Evolutionary conservation across 768 basidiomycete genomes (phyloP).

Genomic region (Suillus americanus): DNA sequence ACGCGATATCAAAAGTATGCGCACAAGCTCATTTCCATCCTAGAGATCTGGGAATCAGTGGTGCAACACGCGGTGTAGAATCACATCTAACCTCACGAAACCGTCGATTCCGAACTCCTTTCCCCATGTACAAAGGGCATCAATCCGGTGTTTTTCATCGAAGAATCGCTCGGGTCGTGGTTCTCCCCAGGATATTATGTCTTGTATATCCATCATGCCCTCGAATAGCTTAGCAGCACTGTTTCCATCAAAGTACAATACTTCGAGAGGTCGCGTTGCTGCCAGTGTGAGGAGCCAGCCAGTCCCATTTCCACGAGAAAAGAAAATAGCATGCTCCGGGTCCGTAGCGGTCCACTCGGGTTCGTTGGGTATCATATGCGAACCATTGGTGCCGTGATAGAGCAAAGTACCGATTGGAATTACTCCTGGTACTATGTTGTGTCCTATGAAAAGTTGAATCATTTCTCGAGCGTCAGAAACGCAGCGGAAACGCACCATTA

Average conservation of each 20-base stretch:
- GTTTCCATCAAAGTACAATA: constrained; percentile 14
- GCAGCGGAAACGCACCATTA: constrained; percentile 22
- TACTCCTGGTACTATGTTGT: constrained; percentile 32
- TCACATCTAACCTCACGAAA: constrained; percentile 24
- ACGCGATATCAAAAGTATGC: constrained; percentile 11
- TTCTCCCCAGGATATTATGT: constrained; percentile 33
- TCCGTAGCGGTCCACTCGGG: constrained; percentile 32
- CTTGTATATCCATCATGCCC: constrained; percentile 36
- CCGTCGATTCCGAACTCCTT: constrained; percentile 31
- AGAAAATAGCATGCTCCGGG: constrained; percentile 34
- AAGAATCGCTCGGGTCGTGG: constrained; percentile 15
- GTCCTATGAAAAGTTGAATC: constrained; percentile 15
- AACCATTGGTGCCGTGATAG: constrained; percentile 28
- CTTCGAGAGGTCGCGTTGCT: constrained; percentile 10
- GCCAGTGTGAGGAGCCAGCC: constrained; percentile 24
- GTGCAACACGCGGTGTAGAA: background rate
- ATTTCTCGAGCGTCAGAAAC: no score
- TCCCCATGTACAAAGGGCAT: constrained; percentile 35
- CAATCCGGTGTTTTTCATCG: constrained; percentile 26
- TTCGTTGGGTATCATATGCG: constrained; percentile 19
- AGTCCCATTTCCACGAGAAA: constrained; percentile 23
- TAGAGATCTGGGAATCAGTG: constrained; percentile 10
- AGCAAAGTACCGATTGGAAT: constrained; percentile 37
- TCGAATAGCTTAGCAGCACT: constrained; percentile 15
- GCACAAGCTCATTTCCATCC: constrained; percentile 52